A percentile compares a stretch with the other conserved stretches of the same genome.
Evolutionary conservation across 2,329 filamentous ascomycete genomes (phyloP).

Genomic region (Diaporthe citrichinensis): DNA sequence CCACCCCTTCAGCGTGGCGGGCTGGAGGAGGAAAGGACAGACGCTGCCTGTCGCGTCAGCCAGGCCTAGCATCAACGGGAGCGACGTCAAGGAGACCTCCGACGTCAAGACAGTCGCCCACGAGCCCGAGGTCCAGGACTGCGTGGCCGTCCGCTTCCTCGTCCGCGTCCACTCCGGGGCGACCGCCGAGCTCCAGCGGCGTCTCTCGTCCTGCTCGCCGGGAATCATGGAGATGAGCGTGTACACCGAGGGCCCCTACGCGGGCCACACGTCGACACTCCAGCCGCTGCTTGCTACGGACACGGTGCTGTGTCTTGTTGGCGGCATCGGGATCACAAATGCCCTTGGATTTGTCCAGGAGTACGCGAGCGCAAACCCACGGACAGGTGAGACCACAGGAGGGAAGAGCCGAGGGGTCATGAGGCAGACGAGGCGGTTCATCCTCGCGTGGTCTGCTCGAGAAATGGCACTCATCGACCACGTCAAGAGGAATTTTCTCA

Average conservation of each 20-base stretch:
- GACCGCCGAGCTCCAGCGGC: background rate
- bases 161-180: slow-evolving; percentile 8
- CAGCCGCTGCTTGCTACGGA: slow-evolving; percentile 17
- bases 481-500: background rate
- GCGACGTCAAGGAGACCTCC: background rate
- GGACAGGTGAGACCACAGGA: background rate
- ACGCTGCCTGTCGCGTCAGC: slow-evolving; percentile 6
- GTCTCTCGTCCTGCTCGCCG: background rate
- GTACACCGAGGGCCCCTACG: slow-evolving; percentile 15
- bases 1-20: slow-evolving; percentile 64
- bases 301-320: background rate
- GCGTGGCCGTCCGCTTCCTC: slow-evolving; percentile 16
- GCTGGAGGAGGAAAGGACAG: slow-evolving; percentile 23
- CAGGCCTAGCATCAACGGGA: background rate
- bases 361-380: background rate
- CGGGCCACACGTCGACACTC: background rate
- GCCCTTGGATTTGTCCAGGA: slow-evolving; percentile 7
- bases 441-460: slow-evolving; percentile 15
- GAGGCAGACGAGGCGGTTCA: slow-evolving; percentile 7
- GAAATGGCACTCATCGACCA: slow-evolving; percentile 15
- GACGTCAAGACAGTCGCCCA: background rate
- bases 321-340: slow-evolving; percentile 12
- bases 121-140: slow-evolving; percentile 22
- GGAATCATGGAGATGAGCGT: slow-evolving; percentile 26
- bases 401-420: background rate